Evolutionary conservation across 2,329 filamentous ascomycete genomes (phyloP).

Genomic region (Monosporascus sp.): DNA sequence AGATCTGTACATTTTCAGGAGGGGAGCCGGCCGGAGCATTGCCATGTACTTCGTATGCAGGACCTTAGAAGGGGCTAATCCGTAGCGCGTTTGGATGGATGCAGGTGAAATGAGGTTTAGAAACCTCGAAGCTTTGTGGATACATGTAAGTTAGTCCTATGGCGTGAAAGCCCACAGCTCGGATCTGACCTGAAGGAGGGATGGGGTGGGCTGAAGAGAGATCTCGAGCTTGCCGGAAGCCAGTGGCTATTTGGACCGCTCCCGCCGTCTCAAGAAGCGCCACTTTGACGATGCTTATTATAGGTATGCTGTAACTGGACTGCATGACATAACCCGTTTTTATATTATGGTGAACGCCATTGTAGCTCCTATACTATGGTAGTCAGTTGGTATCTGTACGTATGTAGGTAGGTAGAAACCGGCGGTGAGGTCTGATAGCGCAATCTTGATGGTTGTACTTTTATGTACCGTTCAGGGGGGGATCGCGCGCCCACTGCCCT

Average conservation of each 20-base stretch:
- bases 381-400: too few species aligned
- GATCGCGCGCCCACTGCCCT: too few species aligned
- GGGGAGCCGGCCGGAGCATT: too few species aligned
- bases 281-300: not conserved
- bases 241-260: not conserved
- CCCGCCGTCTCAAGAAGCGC: not conserved
- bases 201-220: not conserved
- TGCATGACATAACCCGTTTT: not conserved
- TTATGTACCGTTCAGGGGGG: too few species aligned
- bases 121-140: constrained; percentile 12
- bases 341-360: too few species aligned
- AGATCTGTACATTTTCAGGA: not conserved
- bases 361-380: too few species aligned
- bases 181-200: not conserved
- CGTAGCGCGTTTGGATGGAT: constrained; percentile 11
- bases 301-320: not conserved
- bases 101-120: constrained; percentile 23
- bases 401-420: too few species aligned
- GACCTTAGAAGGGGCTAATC: not conserved
- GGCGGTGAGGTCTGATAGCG: too few species aligned
- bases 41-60: too few species aligned
- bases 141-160: constrained; percentile 6
- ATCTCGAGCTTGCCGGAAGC: not conserved
- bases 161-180: constrained; percentile 5
- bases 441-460: too few species aligned